Evolutionary conservation across 805 yeast species (phyloP).

Genomic region (Phaffomyces opuntiae): DNA sequence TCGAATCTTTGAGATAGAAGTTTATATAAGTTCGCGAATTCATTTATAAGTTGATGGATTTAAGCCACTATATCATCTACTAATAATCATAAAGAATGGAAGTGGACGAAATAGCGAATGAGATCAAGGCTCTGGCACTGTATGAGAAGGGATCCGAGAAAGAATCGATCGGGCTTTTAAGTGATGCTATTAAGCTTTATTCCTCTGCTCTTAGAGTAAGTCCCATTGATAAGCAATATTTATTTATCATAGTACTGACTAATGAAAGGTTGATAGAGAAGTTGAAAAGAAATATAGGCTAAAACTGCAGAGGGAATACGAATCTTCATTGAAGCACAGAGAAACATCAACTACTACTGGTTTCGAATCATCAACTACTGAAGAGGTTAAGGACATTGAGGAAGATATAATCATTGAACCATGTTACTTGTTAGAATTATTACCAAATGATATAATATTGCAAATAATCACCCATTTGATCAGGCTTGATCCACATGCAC

Average conservation of each 20-base stretch:
- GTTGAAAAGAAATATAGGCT: constrained; percentile 68
- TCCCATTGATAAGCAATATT: neutral
- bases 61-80: neutral
- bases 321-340: constrained; percentile 20
- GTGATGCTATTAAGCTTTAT: constrained; percentile 75
- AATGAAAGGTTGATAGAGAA: constrained; percentile 27
- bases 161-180: constrained; percentile 67
- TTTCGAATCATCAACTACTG: neutral
- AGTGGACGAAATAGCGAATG: constrained; percentile 7
- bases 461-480: constrained; percentile 43
- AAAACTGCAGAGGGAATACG: constrained; percentile 38
- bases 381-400: neutral
- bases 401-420: constrained; percentile 24
- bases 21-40: neutral
- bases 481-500: constrained; percentile 46
- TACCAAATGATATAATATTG: constrained; percentile 55
- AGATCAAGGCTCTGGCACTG: constrained; percentile 44
- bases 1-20: too few species aligned
- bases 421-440: constrained; percentile 32
- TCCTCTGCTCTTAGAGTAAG: constrained; percentile 60
- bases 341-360: constrained; percentile 1
- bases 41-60: neutral
- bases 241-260: neutral
- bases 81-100: neutral
- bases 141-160: constrained; percentile 68